Evolutionary conservation across 2,329 filamentous ascomycete genomes (phyloP), one percentile per base, ranked within the genome.

Genomic region (Incumbomyces lentus): DNA sequence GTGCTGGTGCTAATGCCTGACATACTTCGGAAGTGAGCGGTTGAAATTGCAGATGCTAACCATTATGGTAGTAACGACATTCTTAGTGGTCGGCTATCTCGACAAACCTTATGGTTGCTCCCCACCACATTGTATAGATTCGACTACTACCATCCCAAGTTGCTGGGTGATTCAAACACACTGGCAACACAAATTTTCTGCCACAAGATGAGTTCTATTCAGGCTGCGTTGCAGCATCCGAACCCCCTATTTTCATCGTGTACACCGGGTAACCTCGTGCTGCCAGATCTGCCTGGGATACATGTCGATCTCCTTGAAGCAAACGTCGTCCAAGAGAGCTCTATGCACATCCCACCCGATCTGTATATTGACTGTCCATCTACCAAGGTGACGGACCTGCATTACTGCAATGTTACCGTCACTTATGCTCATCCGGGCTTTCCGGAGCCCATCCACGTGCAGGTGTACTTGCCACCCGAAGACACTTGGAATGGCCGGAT

Each of bases 321-420:
- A 26, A 42, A 42, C 40, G n/a, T 42, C n/a, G 22, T 42, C 6
- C 40, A 42, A 14, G 40, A 17, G 10, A 16, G 14, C 29, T 31
- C 40, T 12, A 8, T 32, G 18, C 33, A 22, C 12, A 10, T 35
- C 2, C 8, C 16, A 14, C 42, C 17, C 14, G 42, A 33, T 14
- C 10, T 26, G 26, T 36, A 44, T 33, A 14, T 26, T 4, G 31
- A 17, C 8, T 31, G 36, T 31, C 14, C 8, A 22, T 30, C 42
- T 8, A 19, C 7, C 13, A 37, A 39, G 7, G 16, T 40, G 26
- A 46, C 7, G 7, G 35, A 40, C n/a, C 18, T 33, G 6, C 7
- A 18, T 19, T 64, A 64, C 56, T 70, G 68, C 59, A 69, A 69
- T 44, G 61, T 70, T 37, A 68, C 65, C 1, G 55, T 69, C 6